Evolutionary conservation across 2,329 filamentous ascomycete genomes (phyloP).

Genomic region (Knufia petricola): DNA sequence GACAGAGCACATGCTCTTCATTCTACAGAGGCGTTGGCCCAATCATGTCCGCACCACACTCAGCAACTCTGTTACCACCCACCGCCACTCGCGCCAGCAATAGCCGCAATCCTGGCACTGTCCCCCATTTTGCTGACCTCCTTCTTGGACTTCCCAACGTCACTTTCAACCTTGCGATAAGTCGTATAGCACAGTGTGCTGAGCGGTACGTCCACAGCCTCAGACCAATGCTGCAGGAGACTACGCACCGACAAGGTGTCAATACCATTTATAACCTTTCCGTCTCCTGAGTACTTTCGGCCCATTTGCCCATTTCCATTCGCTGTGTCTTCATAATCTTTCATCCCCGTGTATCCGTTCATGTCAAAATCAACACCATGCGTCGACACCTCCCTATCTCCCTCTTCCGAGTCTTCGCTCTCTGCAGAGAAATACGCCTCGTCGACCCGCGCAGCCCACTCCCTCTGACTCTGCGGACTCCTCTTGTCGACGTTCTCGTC

Average conservation of each 20-base stretch:
- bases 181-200: conserved; percentile 72
- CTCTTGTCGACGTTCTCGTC: conserved; percentile 24
- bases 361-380: conserved; percentile 10
- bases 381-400: conserved; percentile 21
- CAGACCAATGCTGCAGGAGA: conserved; percentile 66
- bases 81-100: conserved; percentile 84
- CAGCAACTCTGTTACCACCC: no score
- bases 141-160: conserved; percentile 65
- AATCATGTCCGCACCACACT: no score
- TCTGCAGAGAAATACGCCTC: conserved; percentile 70
- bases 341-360: not conserved
- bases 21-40: no score
- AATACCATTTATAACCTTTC: conserved; percentile 52
- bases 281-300: conserved; percentile 25
- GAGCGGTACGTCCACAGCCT: conserved; percentile 58
- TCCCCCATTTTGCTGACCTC: conserved; percentile 46
- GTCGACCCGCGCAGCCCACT: conserved; percentile 72
- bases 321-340: conserved; percentile 12
- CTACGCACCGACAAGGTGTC: conserved; percentile 52
- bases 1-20: no score
- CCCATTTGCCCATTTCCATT: conserved; percentile 23
- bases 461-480: conserved; percentile 65
- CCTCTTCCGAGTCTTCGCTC: conserved; percentile 20
- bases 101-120: conserved; percentile 72
- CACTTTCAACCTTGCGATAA: conserved; percentile 86